Evolutionary conservation across 768 basidiomycete genomes (phyloP).

Genomic region (Russula sp.): DNA sequence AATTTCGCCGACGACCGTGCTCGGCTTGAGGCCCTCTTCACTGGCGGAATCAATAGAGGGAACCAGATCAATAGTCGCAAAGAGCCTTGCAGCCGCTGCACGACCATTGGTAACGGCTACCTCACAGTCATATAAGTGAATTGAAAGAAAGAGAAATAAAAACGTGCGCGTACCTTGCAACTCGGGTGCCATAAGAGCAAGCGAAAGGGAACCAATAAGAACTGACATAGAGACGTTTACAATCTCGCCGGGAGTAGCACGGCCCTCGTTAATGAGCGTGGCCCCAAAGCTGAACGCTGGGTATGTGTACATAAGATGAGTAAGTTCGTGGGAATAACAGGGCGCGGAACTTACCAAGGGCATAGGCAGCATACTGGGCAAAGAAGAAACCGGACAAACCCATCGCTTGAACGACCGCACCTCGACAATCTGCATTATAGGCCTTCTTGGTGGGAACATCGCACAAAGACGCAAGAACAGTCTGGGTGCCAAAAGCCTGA

Average conservation of each 20-base stretch:
- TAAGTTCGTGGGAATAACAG: slow-evolving; percentile 4
- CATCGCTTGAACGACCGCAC: slow-evolving; percentile 52
- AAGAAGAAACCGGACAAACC: slow-evolving; percentile 74
- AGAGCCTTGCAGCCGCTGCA: slow-evolving; percentile 91
- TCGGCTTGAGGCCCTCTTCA: slow-evolving; percentile 63
- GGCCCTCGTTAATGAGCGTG: slow-evolving; percentile 62
- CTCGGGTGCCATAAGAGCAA: slow-evolving; percentile 78
- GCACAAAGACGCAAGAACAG: slow-evolving; percentile 58
- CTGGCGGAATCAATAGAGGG: slow-evolving; percentile 83
- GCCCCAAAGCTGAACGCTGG: slow-evolving; percentile 86
- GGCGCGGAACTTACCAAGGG: slow-evolving; percentile 46
- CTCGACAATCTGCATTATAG: slow-evolving; percentile 48
- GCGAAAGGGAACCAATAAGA: slow-evolving; percentile 83
- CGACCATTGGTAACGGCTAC: slow-evolving; percentile 74
- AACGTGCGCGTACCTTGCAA: slow-evolving; percentile 24
- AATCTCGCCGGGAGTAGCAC: slow-evolving; percentile 62
- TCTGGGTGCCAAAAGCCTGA: slow-evolving; percentile 84
- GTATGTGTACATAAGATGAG: neutral
- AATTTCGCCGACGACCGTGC: slow-evolving; percentile 66
- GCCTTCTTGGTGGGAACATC: slow-evolving; percentile 56
- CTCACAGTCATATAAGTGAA: neutral
- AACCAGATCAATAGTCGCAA: slow-evolving; percentile 81
- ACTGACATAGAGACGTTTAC: slow-evolving; percentile 79
- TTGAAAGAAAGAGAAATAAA: neutral
- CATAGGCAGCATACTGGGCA: slow-evolving; percentile 70